Conservation (phyloP, 345 rosid genomes). For the Atalantia buxifolia region DNA sequence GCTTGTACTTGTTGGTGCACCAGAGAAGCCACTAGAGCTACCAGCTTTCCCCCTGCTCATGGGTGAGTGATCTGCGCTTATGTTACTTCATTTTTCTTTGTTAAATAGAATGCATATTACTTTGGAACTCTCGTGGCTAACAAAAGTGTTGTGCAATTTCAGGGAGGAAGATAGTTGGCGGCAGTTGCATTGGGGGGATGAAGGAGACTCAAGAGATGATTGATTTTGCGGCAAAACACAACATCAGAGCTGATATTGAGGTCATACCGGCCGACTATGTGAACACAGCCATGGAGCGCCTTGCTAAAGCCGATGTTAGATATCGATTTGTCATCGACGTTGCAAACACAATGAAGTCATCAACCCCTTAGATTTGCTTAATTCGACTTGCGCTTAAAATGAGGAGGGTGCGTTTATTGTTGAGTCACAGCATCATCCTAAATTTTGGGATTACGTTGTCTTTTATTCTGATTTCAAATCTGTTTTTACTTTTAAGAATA, state of each 20-base stretch:
- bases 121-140: not conserved
- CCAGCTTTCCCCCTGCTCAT: conserved; percentile 19
- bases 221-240: conserved; percentile 51
- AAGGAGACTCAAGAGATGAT: conserved; percentile 54
- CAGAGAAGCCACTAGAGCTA: conserved; percentile 34
- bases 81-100: not conserved
- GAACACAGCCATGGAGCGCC: conserved; percentile 48
- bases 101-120: not conserved
- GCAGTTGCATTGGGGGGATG: conserved; percentile 48
- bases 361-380: too few relatives aligned
- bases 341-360: conserved; percentile 41
- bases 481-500: too few relatives aligned
- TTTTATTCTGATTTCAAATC: too few relatives aligned
- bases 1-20: conserved; percentile 29
- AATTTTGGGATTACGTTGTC: too few relatives aligned
- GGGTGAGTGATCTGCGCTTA: conserved; percentile 14
- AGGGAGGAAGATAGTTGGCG: conserved; percentile 51
- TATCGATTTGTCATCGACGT: conserved; percentile 63
- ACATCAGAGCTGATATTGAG: conserved; percentile 48
- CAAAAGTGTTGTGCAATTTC: not conserved
- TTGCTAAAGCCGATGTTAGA: conserved; percentile 43
- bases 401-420: too few relatives aligned
- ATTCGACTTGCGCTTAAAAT: not conserved
- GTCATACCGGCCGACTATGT: conserved; percentile 43
- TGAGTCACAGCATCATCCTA: too few relatives aligned